Conservation (phyloP, 2,329 filamentous ascomycete genomes). For the Ceratocystis huliohia region DNA sequence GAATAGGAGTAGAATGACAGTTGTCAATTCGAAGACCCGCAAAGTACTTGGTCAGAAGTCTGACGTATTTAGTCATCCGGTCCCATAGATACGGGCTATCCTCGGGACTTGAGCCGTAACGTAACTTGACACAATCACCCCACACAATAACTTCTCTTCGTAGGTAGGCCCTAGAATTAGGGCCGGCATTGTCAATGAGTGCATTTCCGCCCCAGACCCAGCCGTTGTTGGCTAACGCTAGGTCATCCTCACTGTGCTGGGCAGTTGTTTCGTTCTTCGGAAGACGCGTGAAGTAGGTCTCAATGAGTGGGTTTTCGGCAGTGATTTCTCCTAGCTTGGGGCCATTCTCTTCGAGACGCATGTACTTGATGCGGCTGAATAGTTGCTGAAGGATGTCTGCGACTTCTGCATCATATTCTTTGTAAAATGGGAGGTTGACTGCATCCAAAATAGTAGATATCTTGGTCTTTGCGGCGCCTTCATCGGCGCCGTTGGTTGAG, state of each 20-base stretch:
- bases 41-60: conserved; percentile 88
- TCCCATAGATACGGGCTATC: conserved; percentile 94
- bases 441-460: conserved; percentile 59
- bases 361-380: conserved; percentile 89
- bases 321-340: conserved; percentile 75
- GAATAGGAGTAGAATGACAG: conserved; percentile 88
- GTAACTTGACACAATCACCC: conserved; percentile 95
- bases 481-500: conserved; percentile 32
- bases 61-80: conserved; percentile 86
- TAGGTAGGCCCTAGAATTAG: conserved; percentile 83
- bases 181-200: conserved; percentile 82
- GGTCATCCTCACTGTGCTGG: conserved; percentile 60
- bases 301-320: conserved; percentile 66
- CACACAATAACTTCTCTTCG: conserved; percentile 92
- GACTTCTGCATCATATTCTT: conserved; percentile 78
- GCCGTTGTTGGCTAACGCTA: conserved; percentile 86
- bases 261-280: conserved; percentile 65
- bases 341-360: conserved; percentile 81
- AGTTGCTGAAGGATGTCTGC: conserved; percentile 78
- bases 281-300: conserved; percentile 87
- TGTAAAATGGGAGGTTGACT: conserved; percentile 77
- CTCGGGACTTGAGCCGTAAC: conserved; percentile 66
- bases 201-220: conserved; percentile 99
- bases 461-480: conserved; percentile 36
- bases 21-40: conserved; percentile 95